Base-by-base conservation (phyloP, 768 basidiomycete species). In the Lyophyllum atratum region DNA sequence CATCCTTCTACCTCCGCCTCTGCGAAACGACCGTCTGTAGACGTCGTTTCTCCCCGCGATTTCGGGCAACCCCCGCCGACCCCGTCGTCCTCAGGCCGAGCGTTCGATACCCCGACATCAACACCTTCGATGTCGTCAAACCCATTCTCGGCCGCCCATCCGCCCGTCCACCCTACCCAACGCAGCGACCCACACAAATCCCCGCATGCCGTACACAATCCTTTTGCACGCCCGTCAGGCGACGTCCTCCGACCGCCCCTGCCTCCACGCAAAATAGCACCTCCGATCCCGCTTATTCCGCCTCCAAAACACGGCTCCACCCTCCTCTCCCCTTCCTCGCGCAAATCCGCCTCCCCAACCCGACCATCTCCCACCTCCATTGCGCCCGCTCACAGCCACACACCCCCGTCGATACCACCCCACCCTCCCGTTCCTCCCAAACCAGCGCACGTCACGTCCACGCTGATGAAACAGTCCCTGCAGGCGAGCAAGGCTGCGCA, bases 401-500 rank as follows among this genome's bases (percentile, higher is more conserved):
- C 34, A 4, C 34, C 34, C 25, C 44, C 26, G n/a, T 52, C 54
- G 25, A 39, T 64, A 19, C 58, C 61, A 21, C 56, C 56, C 11
- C 61, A 64, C 31, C 62, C 61, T 40, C 58, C 63, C 19, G 56
- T 71, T 7, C 74, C 75, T 11, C 72, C 75, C 43, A 80, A 79
- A 62, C 76, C 74, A 1, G 60, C 70, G 0, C 86, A 89, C 52
- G 70, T 83, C 26, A 85, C 84, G 22, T 87, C 84, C 11, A 78
- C 80, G 0, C 72, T 90, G n/a, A 90, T 90, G 74, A 81, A 81
- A 57, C 89, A 92, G 69, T 85, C 84, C 21, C 73, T 93, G 0
- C 85, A 88, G 51, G 91, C 91, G 6, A 85, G 82, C 55, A 89
- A 89, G 64, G 81, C 83, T 0, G 90, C 83, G 1, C 85, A 89